Conservation (phyloP, 2,329 filamentous ascomycete genomes). For the Gaeumannomyces sp. region DNA sequence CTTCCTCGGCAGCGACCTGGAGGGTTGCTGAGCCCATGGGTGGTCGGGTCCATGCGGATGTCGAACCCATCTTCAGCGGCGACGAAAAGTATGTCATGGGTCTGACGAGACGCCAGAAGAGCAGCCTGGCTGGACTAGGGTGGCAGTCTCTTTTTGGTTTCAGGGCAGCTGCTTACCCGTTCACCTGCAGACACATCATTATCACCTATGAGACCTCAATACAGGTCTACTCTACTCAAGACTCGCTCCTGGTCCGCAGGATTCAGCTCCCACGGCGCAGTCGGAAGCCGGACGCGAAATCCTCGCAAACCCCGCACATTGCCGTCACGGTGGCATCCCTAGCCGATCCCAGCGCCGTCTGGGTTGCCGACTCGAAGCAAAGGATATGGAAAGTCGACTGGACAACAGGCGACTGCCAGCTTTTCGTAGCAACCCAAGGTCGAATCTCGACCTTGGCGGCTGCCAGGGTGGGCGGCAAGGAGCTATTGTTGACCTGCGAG, state of each 20-base stretch:
- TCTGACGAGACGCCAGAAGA: not conserved
- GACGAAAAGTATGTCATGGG: constrained; percentile 50
- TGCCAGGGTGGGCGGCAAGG: constrained; percentile 21
- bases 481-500: constrained; percentile 43
- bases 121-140: not conserved
- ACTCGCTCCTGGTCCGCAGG: constrained; percentile 72
- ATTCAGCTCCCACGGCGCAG: constrained; percentile 44
- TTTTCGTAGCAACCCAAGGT: not conserved
- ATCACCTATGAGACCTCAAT: constrained; percentile 68
- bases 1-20: constrained; percentile 34
- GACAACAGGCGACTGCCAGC: constrained; percentile 34
- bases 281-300: constrained; percentile 19
- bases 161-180: not conserved
- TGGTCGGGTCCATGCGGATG: constrained; percentile 54
- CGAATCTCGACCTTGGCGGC: not conserved
- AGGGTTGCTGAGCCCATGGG: constrained; percentile 58
- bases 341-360: constrained; percentile 40
- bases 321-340: constrained; percentile 35
- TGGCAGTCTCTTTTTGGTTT: constrained; percentile 13
- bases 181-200: constrained; percentile 53
- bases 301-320: constrained; percentile 25
- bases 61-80: constrained; percentile 55
- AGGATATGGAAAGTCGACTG: constrained; percentile 53
- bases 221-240: constrained; percentile 73
- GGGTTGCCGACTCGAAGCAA: constrained; percentile 55